Evolutionary conservation across 2,329 filamentous ascomycete species (phyloP).

Genomic region (Phoma herbarum): DNA sequence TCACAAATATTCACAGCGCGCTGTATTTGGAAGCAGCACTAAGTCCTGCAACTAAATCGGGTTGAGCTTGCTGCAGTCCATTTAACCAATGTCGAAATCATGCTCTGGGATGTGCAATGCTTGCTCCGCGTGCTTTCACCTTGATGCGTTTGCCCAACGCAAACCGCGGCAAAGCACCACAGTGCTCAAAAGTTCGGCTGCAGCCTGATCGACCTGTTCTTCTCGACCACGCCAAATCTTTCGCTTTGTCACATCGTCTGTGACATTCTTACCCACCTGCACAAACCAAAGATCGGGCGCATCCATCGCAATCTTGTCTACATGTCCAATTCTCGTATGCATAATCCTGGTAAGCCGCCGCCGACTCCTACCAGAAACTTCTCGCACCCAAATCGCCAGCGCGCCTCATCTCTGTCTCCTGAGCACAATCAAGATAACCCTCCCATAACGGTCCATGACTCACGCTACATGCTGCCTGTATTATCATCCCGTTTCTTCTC

Average conservation of each 20-base stretch:
- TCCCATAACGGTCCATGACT: conserved; percentile 3
- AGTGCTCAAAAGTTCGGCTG: conserved; percentile 4
- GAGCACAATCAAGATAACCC: conserved; percentile 2
- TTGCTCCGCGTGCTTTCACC: conserved; percentile 12
- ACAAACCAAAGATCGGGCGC: not conserved
- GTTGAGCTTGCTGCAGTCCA: not conserved
- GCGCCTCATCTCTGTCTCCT: not conserved
- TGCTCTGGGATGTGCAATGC: conserved; percentile 1
- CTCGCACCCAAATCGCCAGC: not conserved
- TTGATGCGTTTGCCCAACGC: conserved; percentile 4
- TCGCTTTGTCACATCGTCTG: not conserved
- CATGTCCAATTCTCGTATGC: not conserved
- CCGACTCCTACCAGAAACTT: not conserved
- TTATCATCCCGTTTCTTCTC: not conserved
- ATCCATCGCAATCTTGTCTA: not conserved
- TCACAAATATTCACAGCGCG: no score
- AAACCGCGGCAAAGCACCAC: conserved; percentile 1
- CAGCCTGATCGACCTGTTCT: not conserved
- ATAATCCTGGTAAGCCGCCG: not conserved
- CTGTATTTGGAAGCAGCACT: no score
- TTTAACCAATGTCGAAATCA: not conserved
- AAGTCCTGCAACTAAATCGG: no score
- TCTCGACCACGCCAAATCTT: not conserved
- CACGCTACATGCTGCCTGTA: conserved; percentile 3
- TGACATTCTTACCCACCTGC: not conserved